Conservation (phyloP, 108 stramenopile genomes). For the Aureococcus anophagefferens region DNA sequence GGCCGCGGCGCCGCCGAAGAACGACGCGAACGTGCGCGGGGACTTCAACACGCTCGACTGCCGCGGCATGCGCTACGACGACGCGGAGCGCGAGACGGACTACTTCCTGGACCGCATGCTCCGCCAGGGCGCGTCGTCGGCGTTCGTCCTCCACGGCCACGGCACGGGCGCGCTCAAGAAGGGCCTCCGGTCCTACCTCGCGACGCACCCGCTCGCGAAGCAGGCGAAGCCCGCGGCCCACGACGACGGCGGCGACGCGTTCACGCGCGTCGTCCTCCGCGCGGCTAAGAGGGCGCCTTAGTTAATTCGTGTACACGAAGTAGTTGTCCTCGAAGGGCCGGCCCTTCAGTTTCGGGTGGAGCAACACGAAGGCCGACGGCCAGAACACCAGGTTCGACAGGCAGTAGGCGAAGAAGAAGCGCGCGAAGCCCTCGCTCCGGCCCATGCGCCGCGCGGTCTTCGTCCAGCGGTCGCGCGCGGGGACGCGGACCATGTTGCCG, state of each 20-base stretch:
- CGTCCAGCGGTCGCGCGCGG: too few relatives aligned
- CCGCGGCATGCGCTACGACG: slow-evolving; percentile 65
- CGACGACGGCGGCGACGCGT: slow-evolving; percentile 73
- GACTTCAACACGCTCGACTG: slow-evolving; percentile 74
- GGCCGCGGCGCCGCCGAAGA: too few relatives aligned
- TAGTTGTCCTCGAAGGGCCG: too few relatives aligned
- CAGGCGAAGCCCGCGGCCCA: slow-evolving; percentile 50
- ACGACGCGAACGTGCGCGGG: slow-evolving; percentile 50
- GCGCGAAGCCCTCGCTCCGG: too few relatives aligned
- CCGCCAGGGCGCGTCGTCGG: slow-evolving; percentile 38
- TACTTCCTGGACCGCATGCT: slow-evolving; percentile 34
- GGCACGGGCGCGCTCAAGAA: slow-evolving; percentile 65
- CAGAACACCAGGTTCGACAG: too few relatives aligned
- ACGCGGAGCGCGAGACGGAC: slow-evolving; percentile 49
- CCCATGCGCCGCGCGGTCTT: too few relatives aligned
- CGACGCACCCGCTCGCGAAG: slow-evolving; percentile 50
- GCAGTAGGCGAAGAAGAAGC: too few relatives aligned
- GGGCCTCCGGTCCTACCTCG: slow-evolving; percentile 59
- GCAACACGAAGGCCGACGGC: too few relatives aligned
- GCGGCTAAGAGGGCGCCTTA: too few relatives aligned
- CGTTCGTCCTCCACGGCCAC: slow-evolving; percentile 66
- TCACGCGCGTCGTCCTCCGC: slow-evolving; percentile 53
- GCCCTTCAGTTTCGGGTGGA: too few relatives aligned
- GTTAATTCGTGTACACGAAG: too few relatives aligned
- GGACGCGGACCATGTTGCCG: too few relatives aligned